Evolutionary conservation across 208 protist genomes (phyloP).

Genomic region (Lotmaria passim): DNA sequence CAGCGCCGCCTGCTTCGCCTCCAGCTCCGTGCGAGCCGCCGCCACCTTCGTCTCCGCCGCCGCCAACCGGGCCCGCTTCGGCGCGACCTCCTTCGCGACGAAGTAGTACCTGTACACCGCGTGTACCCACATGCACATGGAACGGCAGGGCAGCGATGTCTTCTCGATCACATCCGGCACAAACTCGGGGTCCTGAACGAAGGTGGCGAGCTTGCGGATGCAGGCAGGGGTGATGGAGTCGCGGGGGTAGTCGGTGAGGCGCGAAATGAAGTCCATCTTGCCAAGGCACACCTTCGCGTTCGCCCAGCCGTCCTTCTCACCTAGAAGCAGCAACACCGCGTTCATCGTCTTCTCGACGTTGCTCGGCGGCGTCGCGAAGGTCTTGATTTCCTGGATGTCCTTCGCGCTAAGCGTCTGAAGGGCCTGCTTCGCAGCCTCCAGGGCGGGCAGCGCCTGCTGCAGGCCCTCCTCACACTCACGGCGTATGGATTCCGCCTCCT

Average conservation of each 20-base stretch:
- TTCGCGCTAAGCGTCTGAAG: conserved; percentile 92
- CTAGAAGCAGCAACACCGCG: conserved; percentile 93
- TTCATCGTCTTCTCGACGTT: conserved; percentile 93
- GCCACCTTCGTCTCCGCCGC: conserved; percentile 84
- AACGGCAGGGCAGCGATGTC: conserved; percentile 92
- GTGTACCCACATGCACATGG: conserved; percentile 95
- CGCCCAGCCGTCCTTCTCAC: conserved; percentile 93
- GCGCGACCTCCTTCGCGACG: conserved; percentile 90
- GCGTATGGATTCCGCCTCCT: conserved; percentile 86
- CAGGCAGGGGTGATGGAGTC: conserved; percentile 84
- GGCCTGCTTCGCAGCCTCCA: conserved; percentile 89
- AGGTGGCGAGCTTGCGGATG: conserved; percentile 91
- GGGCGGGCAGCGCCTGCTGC: conserved; percentile 94
- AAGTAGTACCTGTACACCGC: conserved; percentile 95
- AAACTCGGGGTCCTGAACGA: conserved; percentile 93
- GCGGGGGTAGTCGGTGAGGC: conserved; percentile 88
- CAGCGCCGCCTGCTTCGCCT: conserved; percentile 73
- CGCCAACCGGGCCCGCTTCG: conserved; percentile 79
- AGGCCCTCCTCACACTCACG: conserved; percentile 93
- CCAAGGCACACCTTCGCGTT: conserved; percentile 87
- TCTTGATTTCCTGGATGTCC: conserved; percentile 94
- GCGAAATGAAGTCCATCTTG: conserved; percentile 89
- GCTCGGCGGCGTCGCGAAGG: conserved; percentile 89
- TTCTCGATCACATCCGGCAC: conserved; percentile 92
- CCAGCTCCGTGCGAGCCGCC: conserved; percentile 59